Evolutionary conservation across 208 protist genomes (phyloP).

Genomic region (Leishmania mexicana): DNA sequence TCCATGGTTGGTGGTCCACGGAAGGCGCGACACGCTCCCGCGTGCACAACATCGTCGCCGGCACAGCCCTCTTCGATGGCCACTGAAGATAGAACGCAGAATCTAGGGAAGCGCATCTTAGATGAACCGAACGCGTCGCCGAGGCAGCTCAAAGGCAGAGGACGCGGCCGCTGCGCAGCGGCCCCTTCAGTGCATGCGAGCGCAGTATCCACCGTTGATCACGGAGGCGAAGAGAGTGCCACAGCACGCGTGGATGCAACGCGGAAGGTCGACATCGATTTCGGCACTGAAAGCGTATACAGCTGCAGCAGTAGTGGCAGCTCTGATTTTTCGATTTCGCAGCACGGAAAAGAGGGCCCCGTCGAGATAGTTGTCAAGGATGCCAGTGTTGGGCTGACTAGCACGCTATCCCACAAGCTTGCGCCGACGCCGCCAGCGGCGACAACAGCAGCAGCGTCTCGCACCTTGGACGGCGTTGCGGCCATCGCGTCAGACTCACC

Average conservation of each 20-base stretch:
- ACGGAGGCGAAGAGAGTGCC: not conserved
- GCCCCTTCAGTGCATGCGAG: not conserved
- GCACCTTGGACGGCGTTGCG: not conserved
- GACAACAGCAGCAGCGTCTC: not conserved
- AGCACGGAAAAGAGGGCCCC: not conserved
- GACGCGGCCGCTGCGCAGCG: not conserved
- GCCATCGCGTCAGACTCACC: not conserved
- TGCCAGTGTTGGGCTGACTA: not conserved
- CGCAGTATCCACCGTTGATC: not conserved
- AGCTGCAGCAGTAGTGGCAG: not conserved
- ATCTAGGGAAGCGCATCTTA: not conserved
- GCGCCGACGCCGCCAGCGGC: not conserved
- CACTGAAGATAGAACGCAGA: no score
- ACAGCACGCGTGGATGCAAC: not conserved
- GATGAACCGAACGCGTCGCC: not conserved
- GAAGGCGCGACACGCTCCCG: slow-evolving; percentile 7
- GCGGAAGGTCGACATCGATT: not conserved
- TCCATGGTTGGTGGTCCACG: slow-evolving; percentile 7
- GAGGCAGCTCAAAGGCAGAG: not conserved
- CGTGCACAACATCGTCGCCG: not conserved
- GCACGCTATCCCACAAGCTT: not conserved
- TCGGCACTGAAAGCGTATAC: not conserved
- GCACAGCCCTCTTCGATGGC: not conserved
- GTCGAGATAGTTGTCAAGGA: not conserved
- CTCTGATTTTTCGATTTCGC: not conserved